phyloP scores from a whole-genome alignment of 2,329 filamentous ascomycete genomes.

The Stemphylium lycopersici region DNA sequence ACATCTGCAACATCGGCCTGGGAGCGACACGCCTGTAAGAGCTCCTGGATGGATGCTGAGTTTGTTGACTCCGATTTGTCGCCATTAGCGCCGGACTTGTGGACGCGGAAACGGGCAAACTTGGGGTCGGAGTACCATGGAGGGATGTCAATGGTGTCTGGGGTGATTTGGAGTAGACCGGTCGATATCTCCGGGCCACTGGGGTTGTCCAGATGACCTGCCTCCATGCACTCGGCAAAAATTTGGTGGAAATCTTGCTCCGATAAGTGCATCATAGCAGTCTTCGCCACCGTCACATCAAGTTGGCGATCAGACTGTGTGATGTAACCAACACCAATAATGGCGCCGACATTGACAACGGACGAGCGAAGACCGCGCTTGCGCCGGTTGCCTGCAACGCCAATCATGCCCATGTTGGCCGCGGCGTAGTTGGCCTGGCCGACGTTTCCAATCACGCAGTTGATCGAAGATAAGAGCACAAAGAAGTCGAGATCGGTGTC shows the following conservation, averaged over 20 bases:
- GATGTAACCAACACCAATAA: conserved; percentile 16
- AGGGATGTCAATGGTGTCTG: neutral
- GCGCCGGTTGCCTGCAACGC: conserved; percentile 47
- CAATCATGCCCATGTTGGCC: conserved; percentile 51
- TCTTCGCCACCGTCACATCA: conserved; percentile 1
- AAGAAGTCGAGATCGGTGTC: conserved; percentile 32
- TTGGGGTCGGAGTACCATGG: neutral
- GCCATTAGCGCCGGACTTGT: neutral
- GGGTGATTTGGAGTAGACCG: neutral
- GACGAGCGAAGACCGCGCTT: conserved; percentile 33
- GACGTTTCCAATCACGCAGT: conserved; percentile 27
- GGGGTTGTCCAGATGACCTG: conserved; percentile 5
- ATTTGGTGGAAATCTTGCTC: conserved; percentile 23
- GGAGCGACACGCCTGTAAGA: neutral
- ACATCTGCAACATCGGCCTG: neutral
- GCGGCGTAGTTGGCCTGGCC: conserved; percentile 56
- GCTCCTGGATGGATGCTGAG: neutral
- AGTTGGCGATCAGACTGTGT: neutral
- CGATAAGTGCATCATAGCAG: conserved; percentile 9
- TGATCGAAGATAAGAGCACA: conserved; percentile 33
- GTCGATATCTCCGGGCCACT: conserved; percentile 4
- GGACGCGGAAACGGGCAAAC: neutral
- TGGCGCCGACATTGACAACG: neutral
- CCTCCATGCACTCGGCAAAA: conserved; percentile 13
- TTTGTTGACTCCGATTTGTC: neutral